Base-by-base conservation (phyloP, 2,329 filamentous ascomycete species). In the Trichoderma koningii region DNA sequence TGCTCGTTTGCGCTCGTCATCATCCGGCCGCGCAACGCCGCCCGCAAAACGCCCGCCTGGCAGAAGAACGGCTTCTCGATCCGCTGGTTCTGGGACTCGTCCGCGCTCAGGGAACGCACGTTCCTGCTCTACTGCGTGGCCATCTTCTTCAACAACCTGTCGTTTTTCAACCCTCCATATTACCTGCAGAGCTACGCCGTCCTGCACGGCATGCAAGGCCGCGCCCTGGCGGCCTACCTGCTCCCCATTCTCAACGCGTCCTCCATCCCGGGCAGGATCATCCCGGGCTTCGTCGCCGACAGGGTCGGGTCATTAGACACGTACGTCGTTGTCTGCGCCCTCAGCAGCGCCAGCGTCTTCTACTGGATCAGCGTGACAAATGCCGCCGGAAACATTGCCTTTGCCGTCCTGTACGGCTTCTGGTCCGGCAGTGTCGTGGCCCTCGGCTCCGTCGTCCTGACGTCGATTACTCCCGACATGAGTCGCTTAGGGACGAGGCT, bases 221-320 rank as follows among this genome's bases (percentile, higher is more conserved):
- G 70, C 38, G 70, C 71, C 23, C 69, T 82, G 5, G 77, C 76
- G 1, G 72, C 76, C 17, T 83, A 85, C 66, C 74, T 85, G 26
- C 72, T 85, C 5, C 74, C 83, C 2, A 80, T 85, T 53, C 76
- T 84, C 56, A 85, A 85, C 70, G 81, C 79, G 1, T 77, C 80
- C 0, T 81, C 81, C 0, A 74, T 83, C 7, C 75, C 81, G 7
- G 83, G 83, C 0, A 78, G 83, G 7, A 73, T 84, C 1, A 70
- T 82, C 0, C 82, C 81, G 0, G 78, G 79, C 4, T 75, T 80
- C 7, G 66, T 84, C 5, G 80, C 80, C 0, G 77, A 79, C 56
- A 72, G 70, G 30, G 66, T 80, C 44, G 81, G 81, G 0, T 73
- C 78, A 2, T 68, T 83, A 15, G 77, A 81, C 62, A 75, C 77